Evolutionary conservation across 148 eudicot genomes (phyloP).

Genomic region (Nyssa sinensis): DNA sequence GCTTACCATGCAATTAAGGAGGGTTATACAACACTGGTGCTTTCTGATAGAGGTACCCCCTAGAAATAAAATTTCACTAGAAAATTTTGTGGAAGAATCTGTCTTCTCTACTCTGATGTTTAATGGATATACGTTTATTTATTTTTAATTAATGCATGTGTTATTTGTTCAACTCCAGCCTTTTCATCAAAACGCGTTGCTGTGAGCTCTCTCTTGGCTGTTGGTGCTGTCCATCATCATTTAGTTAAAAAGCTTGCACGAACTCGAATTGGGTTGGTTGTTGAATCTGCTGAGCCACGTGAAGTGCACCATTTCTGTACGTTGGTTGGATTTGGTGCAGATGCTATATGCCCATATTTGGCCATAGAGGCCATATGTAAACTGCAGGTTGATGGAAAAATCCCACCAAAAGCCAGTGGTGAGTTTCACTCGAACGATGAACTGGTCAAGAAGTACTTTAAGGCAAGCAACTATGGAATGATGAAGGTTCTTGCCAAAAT

Average conservation of each 20-base stretch:
- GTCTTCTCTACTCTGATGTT: background rate
- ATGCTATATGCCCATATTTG: constrained; percentile 94
- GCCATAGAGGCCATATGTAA: constrained; percentile 94
- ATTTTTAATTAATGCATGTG: background rate
- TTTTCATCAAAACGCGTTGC: constrained; percentile 84
- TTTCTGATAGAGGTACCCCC: constrained; percentile 89
- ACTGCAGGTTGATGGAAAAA: constrained; percentile 93
- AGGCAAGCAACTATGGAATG: constrained; percentile 94
- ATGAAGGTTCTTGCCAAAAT: constrained; percentile 99
- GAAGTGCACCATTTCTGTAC: constrained; percentile 99
- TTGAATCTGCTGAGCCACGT: constrained; percentile 98
- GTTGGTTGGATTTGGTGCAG: constrained; percentile 94
- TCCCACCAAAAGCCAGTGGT: constrained; percentile 88
- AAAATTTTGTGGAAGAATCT: background rate
- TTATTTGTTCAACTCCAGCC: constrained; percentile 40
- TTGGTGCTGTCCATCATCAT: constrained; percentile 98
- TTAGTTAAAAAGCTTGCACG: constrained; percentile 85
- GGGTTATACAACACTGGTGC: constrained; percentile 76
- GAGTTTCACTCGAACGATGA: constrained; percentile 81
- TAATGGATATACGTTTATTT: too few species aligned
- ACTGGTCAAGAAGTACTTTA: constrained; percentile 78
- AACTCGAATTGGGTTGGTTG: constrained; percentile 76
- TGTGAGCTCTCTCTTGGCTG: constrained; percentile 91
- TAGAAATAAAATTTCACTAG: background rate
- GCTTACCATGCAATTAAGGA: constrained; percentile 82